A percentile compares a stretch with the other conserved stretches of the same genome.
phyloP scores from a whole-genome alignment of 208 protist species.

The Crithidia acanthocephali region DNA sequence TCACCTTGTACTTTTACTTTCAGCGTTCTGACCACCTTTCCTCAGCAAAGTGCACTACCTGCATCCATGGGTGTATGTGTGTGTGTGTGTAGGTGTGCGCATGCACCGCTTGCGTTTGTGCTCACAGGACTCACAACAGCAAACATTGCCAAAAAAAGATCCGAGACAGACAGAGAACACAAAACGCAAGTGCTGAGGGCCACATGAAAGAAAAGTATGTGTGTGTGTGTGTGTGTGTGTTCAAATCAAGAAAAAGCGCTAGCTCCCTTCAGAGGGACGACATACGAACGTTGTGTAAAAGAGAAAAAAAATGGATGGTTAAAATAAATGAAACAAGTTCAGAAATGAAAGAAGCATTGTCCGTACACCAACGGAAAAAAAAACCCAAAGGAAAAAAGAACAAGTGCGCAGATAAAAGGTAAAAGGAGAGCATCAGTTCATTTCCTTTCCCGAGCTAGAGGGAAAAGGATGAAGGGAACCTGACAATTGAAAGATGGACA shows the following conservation, averaged over 20 bases:
- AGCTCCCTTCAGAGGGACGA: constrained; percentile 7
- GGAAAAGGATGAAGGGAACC: not conserved
- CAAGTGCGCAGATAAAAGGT: constrained; percentile 10
- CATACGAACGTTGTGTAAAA: constrained; percentile 8
- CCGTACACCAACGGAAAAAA: constrained; percentile 6
- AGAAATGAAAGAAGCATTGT: not conserved
- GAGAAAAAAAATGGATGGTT: constrained; percentile 2
- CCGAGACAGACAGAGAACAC: too few species aligned
- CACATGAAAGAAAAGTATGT: not conserved
- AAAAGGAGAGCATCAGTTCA: constrained; percentile 2
- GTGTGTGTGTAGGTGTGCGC: too few species aligned
- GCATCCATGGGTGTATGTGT: not conserved
- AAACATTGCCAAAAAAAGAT: too few species aligned
- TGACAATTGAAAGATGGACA: constrained; percentile 2
- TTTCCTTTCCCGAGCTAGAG: not conserved
- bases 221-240: not conserved
- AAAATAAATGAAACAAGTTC: not conserved
- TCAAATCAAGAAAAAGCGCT: not conserved
- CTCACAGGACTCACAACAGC: too few species aligned
- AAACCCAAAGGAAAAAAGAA: constrained; percentile 7
- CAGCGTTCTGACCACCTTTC: not conserved
- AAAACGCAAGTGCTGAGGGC: too few species aligned
- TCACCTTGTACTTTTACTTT: not conserved
- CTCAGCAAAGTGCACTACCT: not conserved
- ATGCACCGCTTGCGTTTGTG: too few species aligned